Base-by-base conservation (phyloP, 306 rosid genomes). In the Casuarina glauca region DNA sequence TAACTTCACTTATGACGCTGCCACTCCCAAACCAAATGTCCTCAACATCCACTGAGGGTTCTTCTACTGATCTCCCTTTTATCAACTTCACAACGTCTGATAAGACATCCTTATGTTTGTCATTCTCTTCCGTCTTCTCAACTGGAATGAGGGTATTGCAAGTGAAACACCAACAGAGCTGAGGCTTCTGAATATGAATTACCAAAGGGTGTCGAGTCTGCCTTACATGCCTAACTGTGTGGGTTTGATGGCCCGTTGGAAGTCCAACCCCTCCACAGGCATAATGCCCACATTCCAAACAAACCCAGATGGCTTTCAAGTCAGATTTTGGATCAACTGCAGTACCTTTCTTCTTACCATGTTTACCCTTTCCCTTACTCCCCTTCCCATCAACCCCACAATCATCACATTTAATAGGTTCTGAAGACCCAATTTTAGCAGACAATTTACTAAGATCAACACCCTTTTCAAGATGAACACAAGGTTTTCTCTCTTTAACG, bases 221-320 rank as follows among this genome's bases (percentile, higher is more conserved):
- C 91, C 90, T 89, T 0, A 86, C 64, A 74, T 96, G 99, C 71
- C 83, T 84, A 70, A 91, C 48, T 0, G 83, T 91, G 71, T 96
- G 99, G 78, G 83, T 83, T 5, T 85, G 85, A 51, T 88, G 85
- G 76, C 76, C 83, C 52, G 77, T 81, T 11, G 98, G 99, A 62
- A 96, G 87, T 69, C 98, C 98, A 80, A 91, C 82, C 32, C 97
- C 99, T 26, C 97, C 98, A 76, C 98, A 96, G 7, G 90, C 82
- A 84, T 53, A 85, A 57, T 87, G 93, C 63, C 93, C 99, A 70
- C 99, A 96, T 78, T 85, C 90, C 88, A 93, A 79, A 85, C 99
- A 96, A 81, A 96, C 82, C 98, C 99, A 96, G 81, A 91, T 80
- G 50, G 97, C 88, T 79, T 85, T 92, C 7, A 81, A 81, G 73